Percentiles rank a stretch among this genome's conserved stretches.
These are phyloP conservation scores for Pyrenochaeta sp. DNA, from an alignment of 2,329 filamentous ascomycete species.

Conservation along the genomic window DNA sequence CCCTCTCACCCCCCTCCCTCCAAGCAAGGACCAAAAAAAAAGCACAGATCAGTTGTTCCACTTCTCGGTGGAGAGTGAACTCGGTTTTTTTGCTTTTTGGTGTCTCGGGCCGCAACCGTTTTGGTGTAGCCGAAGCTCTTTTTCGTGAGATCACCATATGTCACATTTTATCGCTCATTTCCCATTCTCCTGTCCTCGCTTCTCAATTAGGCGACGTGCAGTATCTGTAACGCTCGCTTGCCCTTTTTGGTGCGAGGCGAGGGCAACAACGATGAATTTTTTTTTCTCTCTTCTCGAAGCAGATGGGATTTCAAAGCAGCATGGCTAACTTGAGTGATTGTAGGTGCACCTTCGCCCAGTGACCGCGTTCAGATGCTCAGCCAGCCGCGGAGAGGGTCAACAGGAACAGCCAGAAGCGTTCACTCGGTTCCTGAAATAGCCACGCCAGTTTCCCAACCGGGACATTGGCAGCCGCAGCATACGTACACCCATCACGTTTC, in stretches of 20 bases:
- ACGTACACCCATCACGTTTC: constrained; percentile 42
- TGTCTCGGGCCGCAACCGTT: constrained; percentile 35
- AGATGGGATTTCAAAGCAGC: constrained; percentile 28
- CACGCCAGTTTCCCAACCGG: constrained; percentile 46
- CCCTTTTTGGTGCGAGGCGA: constrained; percentile 11
- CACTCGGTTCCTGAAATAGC: constrained; percentile 49
- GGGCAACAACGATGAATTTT: too few species aligned
- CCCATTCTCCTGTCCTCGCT: constrained; percentile 13
- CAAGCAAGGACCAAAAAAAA: too few species aligned
- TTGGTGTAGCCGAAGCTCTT: constrained; percentile 28
- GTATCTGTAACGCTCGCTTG: constrained; percentile 27
- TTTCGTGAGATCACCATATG: constrained; percentile 24
- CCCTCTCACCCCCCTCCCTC: not conserved
- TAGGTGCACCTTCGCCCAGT: constrained; percentile 49
- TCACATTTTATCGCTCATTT: constrained; percentile 15
- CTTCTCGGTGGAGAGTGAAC: constrained; percentile 14
- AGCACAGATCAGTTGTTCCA: constrained; percentile 39
- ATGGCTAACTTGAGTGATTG: constrained; percentile 24
- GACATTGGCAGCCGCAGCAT: constrained; percentile 49
- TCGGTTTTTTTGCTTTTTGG: constrained; percentile 39
- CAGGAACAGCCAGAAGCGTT: constrained; percentile 47
- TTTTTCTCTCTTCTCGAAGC: too few species aligned
- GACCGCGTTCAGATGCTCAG: constrained; percentile 51
- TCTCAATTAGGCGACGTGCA: constrained; percentile 38
- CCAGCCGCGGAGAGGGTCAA: constrained; percentile 48